phyloP scores from a whole-genome alignment of 169 alveolate species.

The Cryptosporidium meleagridis region DNA sequence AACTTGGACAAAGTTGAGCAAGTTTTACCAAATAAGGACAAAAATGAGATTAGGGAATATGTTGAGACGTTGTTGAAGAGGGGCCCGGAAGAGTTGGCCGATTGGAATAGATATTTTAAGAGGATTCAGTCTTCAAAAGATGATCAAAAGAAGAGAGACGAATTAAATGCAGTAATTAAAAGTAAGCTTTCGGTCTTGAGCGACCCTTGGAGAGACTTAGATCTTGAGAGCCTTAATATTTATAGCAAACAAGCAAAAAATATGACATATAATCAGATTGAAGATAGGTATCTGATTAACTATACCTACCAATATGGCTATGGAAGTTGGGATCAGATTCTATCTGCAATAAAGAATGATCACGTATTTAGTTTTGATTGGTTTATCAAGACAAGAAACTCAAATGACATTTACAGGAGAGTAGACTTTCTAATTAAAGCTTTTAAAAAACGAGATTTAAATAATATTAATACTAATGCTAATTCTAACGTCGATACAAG shows the following conservation, averaged over 20 bases:
- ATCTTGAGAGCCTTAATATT: conserved; percentile 31
- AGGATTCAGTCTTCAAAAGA: conserved; percentile 43
- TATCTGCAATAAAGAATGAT: conserved; percentile 78
- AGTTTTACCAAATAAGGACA: conserved; percentile 29
- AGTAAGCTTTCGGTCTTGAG: background rate
- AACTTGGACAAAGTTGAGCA: conserved; percentile 19
- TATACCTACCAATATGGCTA: conserved; percentile 78
- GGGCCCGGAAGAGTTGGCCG: conserved; percentile 55
- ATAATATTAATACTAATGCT: background rate
- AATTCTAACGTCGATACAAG: background rate
- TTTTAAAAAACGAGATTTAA: conserved; percentile 72
- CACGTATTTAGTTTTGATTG: conserved; percentile 81
- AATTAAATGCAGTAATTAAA: conserved; percentile 22
- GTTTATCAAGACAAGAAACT: conserved; percentile 81
- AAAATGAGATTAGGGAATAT: conserved; percentile 17
- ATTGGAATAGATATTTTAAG: conserved; percentile 41
- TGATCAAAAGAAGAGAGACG: conserved; percentile 37
- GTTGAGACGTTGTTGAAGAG: background rate
- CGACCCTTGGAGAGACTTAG: conserved; percentile 68
- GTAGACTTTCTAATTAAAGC: conserved; percentile 83
- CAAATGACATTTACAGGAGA: conserved; percentile 81
- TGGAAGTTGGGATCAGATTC: conserved; percentile 84
- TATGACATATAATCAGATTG: conserved; percentile 42
- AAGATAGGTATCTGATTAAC: conserved; percentile 84
- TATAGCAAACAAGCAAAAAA: conserved; percentile 37